Evolutionary conservation across 305 asterid genomes (phyloP).

Genomic region (Rubia balearica): DNA sequence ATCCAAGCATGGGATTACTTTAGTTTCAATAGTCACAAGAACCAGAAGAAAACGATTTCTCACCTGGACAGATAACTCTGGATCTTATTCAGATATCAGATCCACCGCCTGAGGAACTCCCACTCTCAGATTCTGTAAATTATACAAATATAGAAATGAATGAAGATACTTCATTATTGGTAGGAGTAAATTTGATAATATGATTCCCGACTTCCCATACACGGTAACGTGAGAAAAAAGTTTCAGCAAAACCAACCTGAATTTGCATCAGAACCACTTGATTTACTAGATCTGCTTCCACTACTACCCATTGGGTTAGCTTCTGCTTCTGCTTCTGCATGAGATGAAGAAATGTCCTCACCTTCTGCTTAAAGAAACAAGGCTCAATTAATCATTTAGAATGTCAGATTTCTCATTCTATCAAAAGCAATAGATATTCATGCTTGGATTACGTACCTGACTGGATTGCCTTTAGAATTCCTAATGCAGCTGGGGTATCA

Average conservation of each 20-base stretch:
- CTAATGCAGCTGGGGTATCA: slow-evolving; percentile 13
- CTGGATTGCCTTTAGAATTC: slow-evolving; percentile 11
- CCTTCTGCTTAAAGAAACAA: slow-evolving; percentile 26
- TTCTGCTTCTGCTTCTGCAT: slow-evolving; percentile 25
- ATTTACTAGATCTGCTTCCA: slow-evolving; percentile 52
- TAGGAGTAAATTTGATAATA: background rate
- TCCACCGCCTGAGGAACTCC: slow-evolving; percentile 20
- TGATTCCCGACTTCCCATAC: background rate
- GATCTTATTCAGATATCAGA: slow-evolving; percentile 11
- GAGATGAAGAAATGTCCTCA: slow-evolving; percentile 25
- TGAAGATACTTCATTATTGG: background rate
- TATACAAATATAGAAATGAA: background rate
- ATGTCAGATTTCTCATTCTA: background rate
- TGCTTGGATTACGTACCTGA: slow-evolving; percentile 14
- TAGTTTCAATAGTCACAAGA: background rate
- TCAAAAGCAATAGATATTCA: background rate
- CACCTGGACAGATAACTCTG: slow-evolving; percentile 5
- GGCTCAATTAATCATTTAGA: background rate
- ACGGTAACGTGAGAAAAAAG: background rate
- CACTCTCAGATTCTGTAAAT: slow-evolving; percentile 20
- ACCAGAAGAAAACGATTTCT: background rate
- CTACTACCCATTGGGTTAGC: slow-evolving; percentile 32
- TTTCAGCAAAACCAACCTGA: slow-evolving; percentile 51
- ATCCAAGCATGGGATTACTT: background rate
- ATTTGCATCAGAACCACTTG: slow-evolving; percentile 64